phyloP scores from a whole-genome alignment of 1,139 yeast species.

The Pichiaceae sp. region DNA sequence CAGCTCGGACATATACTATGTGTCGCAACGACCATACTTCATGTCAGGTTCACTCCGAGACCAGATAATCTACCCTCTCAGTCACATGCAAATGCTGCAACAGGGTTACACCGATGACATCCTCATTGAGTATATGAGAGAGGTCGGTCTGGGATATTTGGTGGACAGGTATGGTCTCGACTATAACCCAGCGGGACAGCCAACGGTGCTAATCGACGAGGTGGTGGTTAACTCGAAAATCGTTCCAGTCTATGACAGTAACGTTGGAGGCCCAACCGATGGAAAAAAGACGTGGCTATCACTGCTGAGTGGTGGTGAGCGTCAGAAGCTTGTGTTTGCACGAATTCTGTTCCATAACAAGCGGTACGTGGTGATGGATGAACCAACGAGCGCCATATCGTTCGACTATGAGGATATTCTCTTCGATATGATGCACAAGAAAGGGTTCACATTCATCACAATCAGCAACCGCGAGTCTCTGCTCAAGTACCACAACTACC shows the following conservation, averaged over 20 bases:
- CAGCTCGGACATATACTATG: constrained; percentile 61
- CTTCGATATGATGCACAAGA: constrained; percentile 65
- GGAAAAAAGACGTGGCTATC: constrained; percentile 58
- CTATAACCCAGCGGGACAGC: constrained; percentile 29
- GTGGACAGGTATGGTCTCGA: constrained; percentile 34
- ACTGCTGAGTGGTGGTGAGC: constrained; percentile 90
- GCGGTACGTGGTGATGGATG: constrained; percentile 78
- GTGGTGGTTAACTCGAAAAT: constrained; percentile 17
- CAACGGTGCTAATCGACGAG: constrained; percentile 15
- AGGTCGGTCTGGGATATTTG: constrained; percentile 75
- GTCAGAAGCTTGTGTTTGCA: constrained; percentile 87
- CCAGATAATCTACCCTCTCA: constrained; percentile 79
- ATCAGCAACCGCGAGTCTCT: constrained; percentile 81
- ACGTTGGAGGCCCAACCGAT: constrained; percentile 16
- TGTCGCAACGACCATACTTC: constrained; percentile 77
- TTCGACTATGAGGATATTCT: constrained; percentile 87
- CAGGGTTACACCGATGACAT: constrained; percentile 66
- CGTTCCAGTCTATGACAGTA: constrained; percentile 17
- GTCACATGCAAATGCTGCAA: constrained; percentile 69
- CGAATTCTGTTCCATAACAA: constrained; percentile 78
- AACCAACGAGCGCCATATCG: constrained; percentile 88
- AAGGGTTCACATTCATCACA: constrained; percentile 72
- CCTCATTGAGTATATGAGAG: constrained; percentile 57
- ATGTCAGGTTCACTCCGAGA: constrained; percentile 78
- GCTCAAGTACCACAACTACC: constrained; percentile 73